Conservation (phyloP, 2,329 filamentous ascomycete genomes). For the Hypoxylon sp. region DNA sequence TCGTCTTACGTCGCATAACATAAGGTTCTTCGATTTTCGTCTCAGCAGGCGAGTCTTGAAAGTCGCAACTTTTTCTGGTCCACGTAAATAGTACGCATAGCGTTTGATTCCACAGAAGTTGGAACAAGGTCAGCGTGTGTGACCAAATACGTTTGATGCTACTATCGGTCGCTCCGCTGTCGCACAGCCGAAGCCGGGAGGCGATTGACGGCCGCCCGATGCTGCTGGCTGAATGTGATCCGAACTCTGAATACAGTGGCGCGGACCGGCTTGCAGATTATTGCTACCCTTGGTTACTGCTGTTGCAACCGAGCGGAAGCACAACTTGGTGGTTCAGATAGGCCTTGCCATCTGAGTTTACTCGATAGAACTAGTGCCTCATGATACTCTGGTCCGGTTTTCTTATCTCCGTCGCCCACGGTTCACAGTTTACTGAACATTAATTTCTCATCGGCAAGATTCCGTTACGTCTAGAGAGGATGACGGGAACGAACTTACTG, state of each 20-base stretch:
- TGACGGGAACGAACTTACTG: conserved; percentile 25
- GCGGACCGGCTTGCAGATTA: conserved; percentile 15
- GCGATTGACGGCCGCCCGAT: conserved; percentile 34
- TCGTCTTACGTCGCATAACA: conserved; percentile 31
- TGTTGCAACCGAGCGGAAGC: conserved; percentile 10
- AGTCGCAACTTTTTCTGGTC: conserved; percentile 14
- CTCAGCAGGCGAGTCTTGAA: conserved; percentile 39
- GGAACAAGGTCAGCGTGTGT: conserved; percentile 40
- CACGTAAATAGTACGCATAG: conserved; percentile 32
- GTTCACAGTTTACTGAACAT: conserved; percentile 18
- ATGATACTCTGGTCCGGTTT: neutral
- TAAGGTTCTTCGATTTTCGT: conserved; percentile 34
- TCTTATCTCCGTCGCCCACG: conserved; percentile 1
- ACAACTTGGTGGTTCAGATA: conserved; percentile 2
- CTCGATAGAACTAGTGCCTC: conserved; percentile 1
- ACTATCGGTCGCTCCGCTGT: conserved; percentile 28
- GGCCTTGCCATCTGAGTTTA: neutral
- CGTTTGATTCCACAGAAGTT: conserved; percentile 46
- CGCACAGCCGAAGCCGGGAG: conserved; percentile 40
- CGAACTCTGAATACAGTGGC: conserved; percentile 11
- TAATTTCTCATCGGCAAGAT: conserved; percentile 33
- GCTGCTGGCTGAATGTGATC: conserved; percentile 10
- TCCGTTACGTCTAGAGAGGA: conserved; percentile 25
- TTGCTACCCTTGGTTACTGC: neutral
- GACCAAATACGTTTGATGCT: conserved; percentile 27